Conservation (phyloP, 768 basidiomycete genomes). For the Gyrodon lividus region DNA sequence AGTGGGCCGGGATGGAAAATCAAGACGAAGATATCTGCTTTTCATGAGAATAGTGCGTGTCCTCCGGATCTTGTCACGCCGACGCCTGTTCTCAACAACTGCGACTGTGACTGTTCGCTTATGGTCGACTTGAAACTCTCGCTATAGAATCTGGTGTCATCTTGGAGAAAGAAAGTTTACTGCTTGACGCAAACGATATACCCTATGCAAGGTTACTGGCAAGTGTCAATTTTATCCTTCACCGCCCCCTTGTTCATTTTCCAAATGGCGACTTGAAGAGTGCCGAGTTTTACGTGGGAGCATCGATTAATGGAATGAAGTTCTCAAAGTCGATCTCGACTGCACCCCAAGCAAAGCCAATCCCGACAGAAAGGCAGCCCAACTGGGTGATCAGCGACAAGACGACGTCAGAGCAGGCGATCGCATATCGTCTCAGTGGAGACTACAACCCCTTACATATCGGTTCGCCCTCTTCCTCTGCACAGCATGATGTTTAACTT, state of each 20-base stretch:
- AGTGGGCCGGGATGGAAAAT: constrained; percentile 74
- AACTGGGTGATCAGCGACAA: constrained; percentile 41
- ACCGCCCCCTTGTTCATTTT: no score
- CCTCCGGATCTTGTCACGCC: not conserved
- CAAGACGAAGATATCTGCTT: constrained; percentile 58
- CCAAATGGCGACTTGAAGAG: constrained; percentile 12
- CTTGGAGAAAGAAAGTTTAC: constrained; percentile 53
- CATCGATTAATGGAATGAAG: constrained; percentile 13
- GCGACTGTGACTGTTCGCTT: no score
- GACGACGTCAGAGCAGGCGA: constrained; percentile 42
- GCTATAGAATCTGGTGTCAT: constrained; percentile 71
- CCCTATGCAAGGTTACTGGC: constrained; percentile 59
- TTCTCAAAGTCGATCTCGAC: constrained; percentile 41
- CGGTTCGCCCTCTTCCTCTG: constrained; percentile 28
- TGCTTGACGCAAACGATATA: constrained; percentile 58
- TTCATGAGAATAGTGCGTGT: constrained; percentile 72
- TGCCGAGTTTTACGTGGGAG: constrained; percentile 19
- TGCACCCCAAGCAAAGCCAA: constrained; percentile 34
- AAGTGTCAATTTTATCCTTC: constrained; percentile 14
- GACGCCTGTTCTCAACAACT: no score
- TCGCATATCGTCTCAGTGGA: constrained; percentile 48
- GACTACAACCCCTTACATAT: constrained; percentile 55
- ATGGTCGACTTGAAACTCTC: not conserved
- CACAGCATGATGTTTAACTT: no score
- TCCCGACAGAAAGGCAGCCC: constrained; percentile 39